A percentile compares a stretch with the other conserved stretches of the same genome.
phyloP scores from a whole-genome alignment of 345 rosid genomes.

The Aquilaria yunnanensis region DNA sequence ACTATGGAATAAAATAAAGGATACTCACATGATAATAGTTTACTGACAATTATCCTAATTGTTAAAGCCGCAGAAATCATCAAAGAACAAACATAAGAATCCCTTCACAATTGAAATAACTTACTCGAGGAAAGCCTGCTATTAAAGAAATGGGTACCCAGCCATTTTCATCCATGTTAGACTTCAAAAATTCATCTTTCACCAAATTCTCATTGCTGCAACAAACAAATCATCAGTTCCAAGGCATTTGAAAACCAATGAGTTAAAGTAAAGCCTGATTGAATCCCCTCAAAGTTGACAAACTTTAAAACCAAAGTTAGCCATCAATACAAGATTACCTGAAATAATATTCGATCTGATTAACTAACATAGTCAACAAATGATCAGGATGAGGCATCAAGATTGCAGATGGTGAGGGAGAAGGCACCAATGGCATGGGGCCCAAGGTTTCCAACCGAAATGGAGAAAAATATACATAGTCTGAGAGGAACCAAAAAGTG shows the following conservation, averaged over 20 bases:
- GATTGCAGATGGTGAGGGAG: conserved; percentile 25
- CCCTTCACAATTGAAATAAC: conserved; percentile 11
- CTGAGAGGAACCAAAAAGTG: conserved; percentile 21
- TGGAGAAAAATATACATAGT: conserved; percentile 24
- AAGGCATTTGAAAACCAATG: background rate
- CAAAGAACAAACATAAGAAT: background rate
- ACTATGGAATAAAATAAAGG: too few relatives aligned
- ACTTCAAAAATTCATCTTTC: conserved; percentile 41
- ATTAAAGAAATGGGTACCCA: conserved; percentile 47
- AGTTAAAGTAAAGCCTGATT: background rate
- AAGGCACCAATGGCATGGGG: conserved; percentile 30
- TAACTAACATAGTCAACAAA: conserved; percentile 26
- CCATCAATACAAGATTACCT: conserved; percentile 25
- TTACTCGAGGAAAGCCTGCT: conserved; percentile 50
- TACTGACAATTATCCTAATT: too few relatives aligned
- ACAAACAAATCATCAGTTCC: conserved; percentile 12
- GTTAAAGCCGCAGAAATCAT: background rate
- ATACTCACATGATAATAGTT: too few relatives aligned
- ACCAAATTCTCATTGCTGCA: conserved; percentile 51
- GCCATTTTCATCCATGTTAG: conserved; percentile 48
- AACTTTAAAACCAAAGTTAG: background rate
- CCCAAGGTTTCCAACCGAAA: conserved; percentile 37
- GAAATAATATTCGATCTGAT: conserved; percentile 66
- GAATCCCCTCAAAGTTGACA: background rate
- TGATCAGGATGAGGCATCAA: conserved; percentile 30